Evolutionary conservation across 2,329 filamentous ascomycete species (phyloP).

Genomic region (Colletotrichum magnum): DNA sequence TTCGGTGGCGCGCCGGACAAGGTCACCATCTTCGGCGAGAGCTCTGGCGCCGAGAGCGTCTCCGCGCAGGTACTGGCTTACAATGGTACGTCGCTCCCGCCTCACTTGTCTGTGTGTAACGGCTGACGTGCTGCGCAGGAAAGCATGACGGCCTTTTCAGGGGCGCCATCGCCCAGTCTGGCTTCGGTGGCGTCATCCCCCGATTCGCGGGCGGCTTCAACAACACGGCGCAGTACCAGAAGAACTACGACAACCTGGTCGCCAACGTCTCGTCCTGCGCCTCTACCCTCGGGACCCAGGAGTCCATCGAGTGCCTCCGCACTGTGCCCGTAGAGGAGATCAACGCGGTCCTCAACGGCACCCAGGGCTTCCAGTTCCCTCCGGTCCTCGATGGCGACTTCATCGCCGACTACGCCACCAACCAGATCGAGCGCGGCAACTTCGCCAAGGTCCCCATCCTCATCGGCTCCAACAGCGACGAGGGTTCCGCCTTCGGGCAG

Average conservation of each 20-base stretch:
- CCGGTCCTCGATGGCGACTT: conserved; percentile 55
- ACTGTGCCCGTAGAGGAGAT: conserved; percentile 48
- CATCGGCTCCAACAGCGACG: conserved; percentile 53
- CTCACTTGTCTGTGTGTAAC: not conserved
- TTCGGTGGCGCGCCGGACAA: conserved; percentile 61
- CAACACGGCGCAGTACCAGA: conserved; percentile 46
- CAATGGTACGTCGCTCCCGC: conserved; percentile 51
- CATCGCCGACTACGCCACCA: conserved; percentile 48
- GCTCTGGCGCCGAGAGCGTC: conserved; percentile 63
- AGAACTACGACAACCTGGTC: conserved; percentile 47
- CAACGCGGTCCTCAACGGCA: conserved; percentile 41
- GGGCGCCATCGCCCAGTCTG: conserved; percentile 64
- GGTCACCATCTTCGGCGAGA: conserved; percentile 67
- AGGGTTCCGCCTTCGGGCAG: conserved; percentile 46
- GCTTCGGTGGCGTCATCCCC: conserved; percentile 52
- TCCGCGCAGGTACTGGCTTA: conserved; percentile 63
- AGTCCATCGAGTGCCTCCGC: conserved; percentile 48
- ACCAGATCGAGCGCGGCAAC: conserved; percentile 48
- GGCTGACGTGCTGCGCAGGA: conserved; percentile 6
- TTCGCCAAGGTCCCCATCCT: conserved; percentile 54
- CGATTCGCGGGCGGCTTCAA: conserved; percentile 48
- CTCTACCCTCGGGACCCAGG: conserved; percentile 43
- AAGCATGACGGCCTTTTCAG: conserved; percentile 63
- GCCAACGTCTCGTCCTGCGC: conserved; percentile 46
- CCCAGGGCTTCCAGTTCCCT: conserved; percentile 23